Percentiles rank a stretch among this genome's conserved stretches.
Conservation (phyloP, 2,329 filamentous ascomycete genomes). For the Trichoderma simmonsii region DNA sequence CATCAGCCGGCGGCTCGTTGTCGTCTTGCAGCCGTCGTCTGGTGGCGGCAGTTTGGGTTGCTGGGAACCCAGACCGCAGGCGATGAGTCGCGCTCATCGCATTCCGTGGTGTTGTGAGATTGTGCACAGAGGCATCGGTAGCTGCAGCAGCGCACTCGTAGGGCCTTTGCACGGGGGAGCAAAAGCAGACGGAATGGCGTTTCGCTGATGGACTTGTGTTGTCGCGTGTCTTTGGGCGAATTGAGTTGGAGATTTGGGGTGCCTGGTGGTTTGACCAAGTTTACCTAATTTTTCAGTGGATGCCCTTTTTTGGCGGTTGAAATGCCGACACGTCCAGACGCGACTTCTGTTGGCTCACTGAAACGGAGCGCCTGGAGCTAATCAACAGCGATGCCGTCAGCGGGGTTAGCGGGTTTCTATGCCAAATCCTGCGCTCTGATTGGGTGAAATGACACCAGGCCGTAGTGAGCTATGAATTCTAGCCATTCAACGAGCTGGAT, state of each 20-base stretch:
- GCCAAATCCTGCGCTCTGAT: neutral
- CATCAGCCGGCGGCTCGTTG: constrained; percentile 29
- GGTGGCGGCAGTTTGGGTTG: constrained; percentile 60
- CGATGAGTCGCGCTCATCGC: constrained; percentile 82
- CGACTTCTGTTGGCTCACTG: constrained; percentile 24
- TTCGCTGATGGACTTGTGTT: neutral
- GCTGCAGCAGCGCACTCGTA: neutral
- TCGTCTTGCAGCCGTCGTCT: constrained; percentile 29
- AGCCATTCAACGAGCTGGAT: neutral
- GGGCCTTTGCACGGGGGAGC: neutral
- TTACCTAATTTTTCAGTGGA: constrained; percentile 18
- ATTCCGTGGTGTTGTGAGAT: constrained; percentile 44
- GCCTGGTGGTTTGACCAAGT: constrained; percentile 15
- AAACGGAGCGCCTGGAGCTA: neutral
- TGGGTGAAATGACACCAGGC: neutral
- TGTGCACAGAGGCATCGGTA: constrained; percentile 24
- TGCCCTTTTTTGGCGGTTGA: constrained; percentile 19
- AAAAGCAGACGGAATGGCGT: constrained; percentile 1
- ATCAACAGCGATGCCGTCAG: constrained; percentile 4
- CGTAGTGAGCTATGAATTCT: neutral
- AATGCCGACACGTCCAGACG: constrained; percentile 40
- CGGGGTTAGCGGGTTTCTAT: neutral
- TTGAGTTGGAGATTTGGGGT: neutral
- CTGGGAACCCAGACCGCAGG: constrained; percentile 77
- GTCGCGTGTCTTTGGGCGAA: constrained; percentile 13